Evolutionary conservation across 2,329 filamentous ascomycete species (phyloP).

Genomic region (Clonostachys chloroleuca): DNA sequence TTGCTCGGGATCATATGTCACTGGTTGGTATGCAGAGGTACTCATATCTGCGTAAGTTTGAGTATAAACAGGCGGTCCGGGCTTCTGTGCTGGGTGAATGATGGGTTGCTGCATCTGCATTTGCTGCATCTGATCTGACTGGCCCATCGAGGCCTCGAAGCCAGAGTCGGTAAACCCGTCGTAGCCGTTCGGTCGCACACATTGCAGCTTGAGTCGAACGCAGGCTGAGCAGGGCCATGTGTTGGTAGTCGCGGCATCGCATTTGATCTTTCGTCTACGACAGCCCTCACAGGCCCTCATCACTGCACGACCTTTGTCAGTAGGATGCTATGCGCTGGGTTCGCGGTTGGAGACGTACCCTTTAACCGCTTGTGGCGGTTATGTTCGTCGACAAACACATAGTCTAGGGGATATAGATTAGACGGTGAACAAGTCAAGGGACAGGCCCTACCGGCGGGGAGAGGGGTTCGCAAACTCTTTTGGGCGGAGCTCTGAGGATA

Average conservation of each 20-base stretch:
- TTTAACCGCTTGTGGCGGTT: constrained; percentile 97
- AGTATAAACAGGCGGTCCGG: constrained; percentile 38
- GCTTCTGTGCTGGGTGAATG: constrained; percentile 33
- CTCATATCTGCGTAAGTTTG: constrained; percentile 41
- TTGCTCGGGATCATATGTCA: constrained; percentile 40
- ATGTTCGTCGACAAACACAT: constrained; percentile 98
- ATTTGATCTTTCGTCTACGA: constrained; percentile 93
- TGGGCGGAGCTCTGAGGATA: constrained; percentile 64
- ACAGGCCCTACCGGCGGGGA: not conserved
- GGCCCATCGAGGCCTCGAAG: constrained; percentile 21
- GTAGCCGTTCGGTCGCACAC: constrained; percentile 80
- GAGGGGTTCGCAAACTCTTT: constrained; percentile 60
- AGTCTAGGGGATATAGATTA: constrained; percentile 54
- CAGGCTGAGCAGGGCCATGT: constrained; percentile 97
- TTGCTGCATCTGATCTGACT: constrained; percentile 36
- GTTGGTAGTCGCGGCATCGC: constrained; percentile 94
- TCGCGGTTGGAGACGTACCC: constrained; percentile 47
- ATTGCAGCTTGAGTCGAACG: constrained; percentile 85
- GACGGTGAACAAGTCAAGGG: constrained; percentile 1
- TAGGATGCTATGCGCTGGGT: not conserved
- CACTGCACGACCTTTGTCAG: constrained; percentile 44
- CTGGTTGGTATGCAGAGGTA: constrained; percentile 36
- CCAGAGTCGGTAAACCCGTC: constrained; percentile 38
- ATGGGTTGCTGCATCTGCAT: constrained; percentile 42
- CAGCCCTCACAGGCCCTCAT: constrained; percentile 98